These are phyloP conservation scores for Xylaria sp. DNA, from an alignment of 2,329 filamentous ascomycete species.

Conservation along the genomic window DNA sequence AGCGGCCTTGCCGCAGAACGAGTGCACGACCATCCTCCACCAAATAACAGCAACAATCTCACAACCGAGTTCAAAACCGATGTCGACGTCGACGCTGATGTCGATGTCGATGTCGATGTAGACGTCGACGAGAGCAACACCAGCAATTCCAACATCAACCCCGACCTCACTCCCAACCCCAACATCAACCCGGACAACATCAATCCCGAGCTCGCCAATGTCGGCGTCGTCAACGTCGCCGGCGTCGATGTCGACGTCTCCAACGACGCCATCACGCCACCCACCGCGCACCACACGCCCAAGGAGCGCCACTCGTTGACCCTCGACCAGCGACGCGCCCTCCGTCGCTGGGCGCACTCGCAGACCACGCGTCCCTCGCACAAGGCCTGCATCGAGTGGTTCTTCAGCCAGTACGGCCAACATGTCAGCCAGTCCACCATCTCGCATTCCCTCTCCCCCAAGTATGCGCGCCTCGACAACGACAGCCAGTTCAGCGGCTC, in stretches of 20 bases:
- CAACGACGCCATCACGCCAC: slow-evolving; percentile 38
- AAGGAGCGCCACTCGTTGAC: slow-evolving; percentile 70
- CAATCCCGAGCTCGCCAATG: slow-evolving; percentile 36
- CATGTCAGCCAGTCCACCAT: slow-evolving; percentile 72
- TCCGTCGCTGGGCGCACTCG: slow-evolving; percentile 69
- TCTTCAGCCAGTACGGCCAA: slow-evolving; percentile 67
- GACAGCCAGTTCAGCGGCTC: slow-evolving; percentile 72
- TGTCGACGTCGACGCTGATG: slow-evolving; percentile 14
- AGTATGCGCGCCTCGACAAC: slow-evolving; percentile 70
- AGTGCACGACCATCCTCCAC: slow-evolving; percentile 18
- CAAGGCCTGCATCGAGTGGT: slow-evolving; percentile 73
- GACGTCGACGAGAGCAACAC: slow-evolving; percentile 34
- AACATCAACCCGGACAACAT: slow-evolving; percentile 29
- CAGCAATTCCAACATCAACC: slow-evolving; percentile 34
- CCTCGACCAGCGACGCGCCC: slow-evolving; percentile 70
- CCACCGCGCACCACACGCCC: slow-evolving; percentile 40
- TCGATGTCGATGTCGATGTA: slow-evolving; percentile 28
- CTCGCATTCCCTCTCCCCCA: slow-evolving; percentile 70
- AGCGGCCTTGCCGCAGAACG: slow-evolving; percentile 17
- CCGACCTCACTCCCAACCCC: slow-evolving; percentile 27
- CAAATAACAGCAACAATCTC: slow-evolving; percentile 11
- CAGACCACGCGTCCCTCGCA: slow-evolving; percentile 68
- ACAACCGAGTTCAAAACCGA: slow-evolving; percentile 18
- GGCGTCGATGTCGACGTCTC: slow-evolving; percentile 36
- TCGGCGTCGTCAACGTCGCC: slow-evolving; percentile 37